Evolutionary conservation across 805 yeast genomes (phyloP).

Genomic region (Wickerhamiella parazyma): DNA sequence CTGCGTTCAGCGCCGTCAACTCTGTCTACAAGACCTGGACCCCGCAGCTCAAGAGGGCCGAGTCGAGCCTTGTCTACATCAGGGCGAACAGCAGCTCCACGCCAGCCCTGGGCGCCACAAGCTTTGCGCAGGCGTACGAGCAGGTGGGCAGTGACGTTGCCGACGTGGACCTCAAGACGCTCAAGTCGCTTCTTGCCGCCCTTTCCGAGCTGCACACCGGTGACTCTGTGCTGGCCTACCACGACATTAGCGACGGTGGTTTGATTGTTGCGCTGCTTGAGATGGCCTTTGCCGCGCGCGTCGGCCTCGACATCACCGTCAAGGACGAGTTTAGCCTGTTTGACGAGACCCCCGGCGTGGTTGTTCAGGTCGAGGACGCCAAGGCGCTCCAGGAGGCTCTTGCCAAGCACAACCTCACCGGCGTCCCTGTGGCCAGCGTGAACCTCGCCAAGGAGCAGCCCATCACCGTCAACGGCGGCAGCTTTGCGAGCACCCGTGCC

Average conservation of each 20-base stretch:
- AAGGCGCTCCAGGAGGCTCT: constrained; percentile 44
- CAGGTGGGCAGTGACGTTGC: constrained; percentile 78
- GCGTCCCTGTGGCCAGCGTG: constrained; percentile 46
- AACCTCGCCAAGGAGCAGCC: constrained; percentile 37
- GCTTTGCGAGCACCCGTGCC: constrained; percentile 48
- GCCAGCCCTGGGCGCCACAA: constrained; percentile 78
- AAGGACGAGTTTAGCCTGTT: constrained; percentile 46
- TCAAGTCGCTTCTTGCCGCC: constrained; percentile 60
- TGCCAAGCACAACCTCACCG: constrained; percentile 42
- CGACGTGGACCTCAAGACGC: constrained; percentile 48
- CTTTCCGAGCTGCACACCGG: constrained; percentile 56
- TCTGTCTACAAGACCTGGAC: constrained; percentile 91
- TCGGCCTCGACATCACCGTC: constrained; percentile 50
- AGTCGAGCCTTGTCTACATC: constrained; percentile 69
- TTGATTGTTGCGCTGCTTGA: constrained; percentile 70
- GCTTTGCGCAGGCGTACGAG: constrained; percentile 83
- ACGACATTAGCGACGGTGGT: constrained; percentile 96
- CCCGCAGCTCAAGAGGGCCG: constrained; percentile 54
- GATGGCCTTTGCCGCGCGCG: constrained; percentile 95
- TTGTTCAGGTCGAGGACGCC: constrained; percentile 68
- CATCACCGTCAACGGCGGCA: constrained; percentile 30
- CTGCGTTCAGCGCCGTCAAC: constrained; percentile 81
- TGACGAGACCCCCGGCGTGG: constrained; percentile 92
- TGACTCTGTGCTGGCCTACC: constrained; percentile 64
- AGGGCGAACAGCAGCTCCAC: constrained; percentile 33